Percentiles rank a stretch among this genome's conserved stretches.
phyloP scores from a whole-genome alignment of 768 basidiomycete species.

The Mycena epipterygia region DNA sequence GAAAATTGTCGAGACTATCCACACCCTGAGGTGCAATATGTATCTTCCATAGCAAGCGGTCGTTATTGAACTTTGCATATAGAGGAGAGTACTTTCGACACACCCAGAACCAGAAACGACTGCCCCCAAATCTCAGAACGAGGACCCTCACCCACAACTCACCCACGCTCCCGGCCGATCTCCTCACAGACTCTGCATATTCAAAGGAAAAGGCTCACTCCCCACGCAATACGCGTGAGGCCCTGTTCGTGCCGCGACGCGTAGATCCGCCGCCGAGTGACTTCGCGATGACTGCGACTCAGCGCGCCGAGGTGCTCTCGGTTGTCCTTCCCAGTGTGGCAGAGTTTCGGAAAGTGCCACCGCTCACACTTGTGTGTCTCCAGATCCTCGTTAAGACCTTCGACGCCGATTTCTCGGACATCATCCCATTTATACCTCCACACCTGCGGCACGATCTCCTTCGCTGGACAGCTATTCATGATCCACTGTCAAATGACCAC shows the following conservation, averaged over 20 bases:
- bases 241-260: constrained; percentile 35
- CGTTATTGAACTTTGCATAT: constrained; percentile 5
- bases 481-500: constrained; percentile 64
- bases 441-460: constrained; percentile 73
- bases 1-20: background rate
- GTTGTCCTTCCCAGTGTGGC: constrained; percentile 55
- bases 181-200: constrained; percentile 37
- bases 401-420: constrained; percentile 57
- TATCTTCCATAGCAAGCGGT: background rate
- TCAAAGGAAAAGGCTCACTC: constrained; percentile 17
- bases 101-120: constrained; percentile 59
- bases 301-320: constrained; percentile 71
- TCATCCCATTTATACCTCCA: constrained; percentile 68
- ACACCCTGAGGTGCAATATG: constrained; percentile 12
- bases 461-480: constrained; percentile 68
- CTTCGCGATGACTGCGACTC: constrained; percentile 49
- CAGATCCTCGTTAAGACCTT: constrained; percentile 57
- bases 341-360: constrained; percentile 54
- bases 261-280: constrained; percentile 55
- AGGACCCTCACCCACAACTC: constrained; percentile 47
- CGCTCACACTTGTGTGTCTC: constrained; percentile 72
- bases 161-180: constrained; percentile 60
- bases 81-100: constrained; percentile 84
- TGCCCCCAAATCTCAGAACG: constrained; percentile 30
- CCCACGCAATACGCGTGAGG: constrained; percentile 25